phyloP scores from a whole-genome alignment of 2,329 filamentous ascomycete species.

The Calonectria pteridis region DNA sequence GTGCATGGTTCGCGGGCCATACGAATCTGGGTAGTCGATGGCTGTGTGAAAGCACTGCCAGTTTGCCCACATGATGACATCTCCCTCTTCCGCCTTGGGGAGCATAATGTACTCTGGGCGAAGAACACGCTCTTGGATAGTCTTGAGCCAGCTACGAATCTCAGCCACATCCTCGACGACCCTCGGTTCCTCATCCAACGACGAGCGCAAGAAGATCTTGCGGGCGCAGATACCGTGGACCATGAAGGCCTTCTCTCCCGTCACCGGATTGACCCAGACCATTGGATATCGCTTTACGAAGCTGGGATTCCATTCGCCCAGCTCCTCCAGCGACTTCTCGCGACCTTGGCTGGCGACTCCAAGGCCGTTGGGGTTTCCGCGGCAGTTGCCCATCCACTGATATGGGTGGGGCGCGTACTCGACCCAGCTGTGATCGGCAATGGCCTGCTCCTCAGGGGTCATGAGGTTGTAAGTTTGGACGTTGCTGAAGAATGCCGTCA shows the following conservation, averaged over 20 bases:
- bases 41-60: slow-evolving; percentile 3
- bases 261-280: not conserved
- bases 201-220: not conserved
- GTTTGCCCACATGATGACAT: not conserved
- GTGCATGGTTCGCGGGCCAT: not conserved
- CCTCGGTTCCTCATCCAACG: not conserved
- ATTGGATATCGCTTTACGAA: not conserved
- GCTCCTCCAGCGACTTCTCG: not conserved
- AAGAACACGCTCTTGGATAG: not conserved
- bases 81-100: not conserved
- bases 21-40: not conserved
- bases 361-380: not conserved
- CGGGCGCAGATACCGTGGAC: not conserved
- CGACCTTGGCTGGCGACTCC: not conserved
- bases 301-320: not conserved
- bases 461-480: not conserved
- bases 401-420: not conserved
- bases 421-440: not conserved
- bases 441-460: not conserved
- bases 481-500: not conserved
- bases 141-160: not conserved
- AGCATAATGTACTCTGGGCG: not conserved
- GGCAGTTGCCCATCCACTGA: not conserved
- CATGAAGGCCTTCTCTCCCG: not conserved
- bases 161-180: not conserved